Conservation (phyloP, 176 grass and related monocot genomes). For the Pontederia crassipes region DNA sequence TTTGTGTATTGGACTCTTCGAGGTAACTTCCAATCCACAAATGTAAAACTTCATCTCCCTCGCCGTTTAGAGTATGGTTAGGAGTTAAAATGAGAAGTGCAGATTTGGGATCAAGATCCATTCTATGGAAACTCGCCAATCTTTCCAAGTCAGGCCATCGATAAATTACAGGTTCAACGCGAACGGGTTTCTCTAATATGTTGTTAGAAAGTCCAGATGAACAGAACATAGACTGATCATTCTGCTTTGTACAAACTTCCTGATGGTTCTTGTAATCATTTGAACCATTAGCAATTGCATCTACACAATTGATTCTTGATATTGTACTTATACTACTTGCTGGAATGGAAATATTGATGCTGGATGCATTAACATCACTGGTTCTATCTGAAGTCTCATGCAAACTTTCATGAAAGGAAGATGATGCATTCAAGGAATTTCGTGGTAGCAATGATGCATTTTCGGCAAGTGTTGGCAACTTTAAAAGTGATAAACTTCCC, state of each 20-base stretch:
- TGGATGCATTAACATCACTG: conserved; percentile 17
- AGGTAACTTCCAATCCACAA: conserved; percentile 1
- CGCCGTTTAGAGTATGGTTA: conserved; percentile 14
- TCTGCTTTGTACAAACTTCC: neutral
- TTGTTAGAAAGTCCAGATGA: conserved; percentile 24
- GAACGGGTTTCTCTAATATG: conserved; percentile 23
- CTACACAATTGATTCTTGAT: conserved; percentile 16
- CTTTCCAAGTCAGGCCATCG: conserved; percentile 79
- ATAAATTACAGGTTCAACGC: conserved; percentile 34
- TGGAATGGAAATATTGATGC: neutral
- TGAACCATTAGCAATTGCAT: conserved; percentile 26
- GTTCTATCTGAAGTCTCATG: conserved; percentile 29
- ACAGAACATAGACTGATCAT: neutral
- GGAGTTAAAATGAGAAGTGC: conserved; percentile 74
- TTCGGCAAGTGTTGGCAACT: conserved; percentile 62
- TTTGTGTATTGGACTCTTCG: conserved; percentile 1
- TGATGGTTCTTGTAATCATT: neutral
- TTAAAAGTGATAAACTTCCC: conserved; percentile 71
- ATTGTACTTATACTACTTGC: conserved; percentile 27
- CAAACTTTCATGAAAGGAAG: conserved; percentile 24
- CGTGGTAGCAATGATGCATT: conserved; percentile 37
- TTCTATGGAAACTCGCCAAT: conserved; percentile 34
- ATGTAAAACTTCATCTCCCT: neutral
- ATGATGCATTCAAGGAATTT: conserved; percentile 21
- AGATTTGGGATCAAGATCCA: conserved; percentile 66